Base-by-base conservation (phyloP, 345 rosid genomes). In the Bruguiera gymnorhiza region DNA sequence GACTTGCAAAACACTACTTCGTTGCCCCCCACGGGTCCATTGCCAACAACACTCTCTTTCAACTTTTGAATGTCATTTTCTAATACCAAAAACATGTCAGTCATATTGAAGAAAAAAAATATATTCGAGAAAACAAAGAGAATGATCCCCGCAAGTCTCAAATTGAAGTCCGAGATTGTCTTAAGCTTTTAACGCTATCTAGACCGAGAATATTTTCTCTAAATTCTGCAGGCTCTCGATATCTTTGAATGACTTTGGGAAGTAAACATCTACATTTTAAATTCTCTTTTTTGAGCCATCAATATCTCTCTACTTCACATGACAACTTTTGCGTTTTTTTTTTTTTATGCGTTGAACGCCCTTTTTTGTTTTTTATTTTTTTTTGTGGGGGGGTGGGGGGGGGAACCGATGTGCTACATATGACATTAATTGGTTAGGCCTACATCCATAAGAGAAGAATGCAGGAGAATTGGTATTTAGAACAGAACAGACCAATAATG, bases 141-240 rank as follows among this genome's bases (percentile, higher is more conserved):
- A 29, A 66, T 10, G 50, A 69, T 48, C 51, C 72, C 73, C 65
- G 23, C 77, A 73, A 77, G 74, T 65, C 37, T 60, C 68, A 69
- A 65, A 68, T 65, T 73, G 43, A 43, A 43, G 50, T 43, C 50
- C 50, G 60, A 39, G 56, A 13, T 66, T 53, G 37, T 39, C 51
- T 48, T 65, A 10, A 52, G 59, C 55, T 0, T 31, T 57, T 7
- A 39, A 39, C 10, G 55, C 50, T 55, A n/a, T 37, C 34, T 34
- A 29, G 24, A 57, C 18, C 1, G 20, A 15, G 55, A 60, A 34
- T 30, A 26, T n/a, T 57, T 13, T 30, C 13, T 15, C 27, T 16
- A 16, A 43, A 43, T 13, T 13, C 18, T 43, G 50, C 4, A 13
- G 50, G 50, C 16, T 1, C 50, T 43, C 0, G 50, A 43, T 30